phyloP scores from a whole-genome alignment of 2,329 filamentous ascomycete genomes.

The Alternaria incomplexa region DNA sequence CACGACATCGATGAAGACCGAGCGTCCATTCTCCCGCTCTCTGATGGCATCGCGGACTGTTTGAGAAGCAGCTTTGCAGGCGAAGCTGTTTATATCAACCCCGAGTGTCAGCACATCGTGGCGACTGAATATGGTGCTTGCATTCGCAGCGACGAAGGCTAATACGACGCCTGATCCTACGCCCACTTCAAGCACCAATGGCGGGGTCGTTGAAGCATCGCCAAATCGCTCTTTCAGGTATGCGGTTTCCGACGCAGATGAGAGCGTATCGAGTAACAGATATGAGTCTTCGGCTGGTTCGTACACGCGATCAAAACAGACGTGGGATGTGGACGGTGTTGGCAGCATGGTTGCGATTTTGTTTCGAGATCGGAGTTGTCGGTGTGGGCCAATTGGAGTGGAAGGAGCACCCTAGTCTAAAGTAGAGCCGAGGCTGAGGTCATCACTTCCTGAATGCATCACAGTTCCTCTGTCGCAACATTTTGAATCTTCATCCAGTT shows the following conservation, averaged over 20 bases:
- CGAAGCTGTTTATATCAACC: slow-evolving; percentile 84
- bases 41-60: slow-evolving; percentile 66
- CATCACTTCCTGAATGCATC: slow-evolving; percentile 25
- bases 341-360: slow-evolving; percentile 71
- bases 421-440: slow-evolving; percentile 32
- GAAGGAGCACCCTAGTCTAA: slow-evolving; percentile 24
- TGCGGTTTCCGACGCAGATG: slow-evolving; percentile 68
- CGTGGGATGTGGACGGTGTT: slow-evolving; percentile 91
- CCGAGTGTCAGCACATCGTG: slow-evolving; percentile 73
- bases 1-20: slow-evolving; percentile 67
- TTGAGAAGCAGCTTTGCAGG: slow-evolving; percentile 74
- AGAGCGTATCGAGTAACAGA: slow-evolving; percentile 89
- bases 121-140: slow-evolving; percentile 74
- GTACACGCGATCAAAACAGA: slow-evolving; percentile 87
- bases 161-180: slow-evolving; percentile 94
- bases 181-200: slow-evolving; percentile 82
- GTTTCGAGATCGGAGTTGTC: slow-evolving; percentile 17
- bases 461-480: slow-evolving; percentile 8
- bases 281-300: slow-evolving; percentile 97
- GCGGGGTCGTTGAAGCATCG: slow-evolving; percentile 30
- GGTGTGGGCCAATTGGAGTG: slow-evolving; percentile 26
- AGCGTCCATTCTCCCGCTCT: slow-evolving; percentile 31
- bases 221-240: slow-evolving; percentile 73
- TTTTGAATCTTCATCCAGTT: neutral
- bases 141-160: slow-evolving; percentile 81